Base-by-base conservation (phyloP, 1,284 basidiomycete genomes). In the Sphaerobolus stellatus region DNA sequence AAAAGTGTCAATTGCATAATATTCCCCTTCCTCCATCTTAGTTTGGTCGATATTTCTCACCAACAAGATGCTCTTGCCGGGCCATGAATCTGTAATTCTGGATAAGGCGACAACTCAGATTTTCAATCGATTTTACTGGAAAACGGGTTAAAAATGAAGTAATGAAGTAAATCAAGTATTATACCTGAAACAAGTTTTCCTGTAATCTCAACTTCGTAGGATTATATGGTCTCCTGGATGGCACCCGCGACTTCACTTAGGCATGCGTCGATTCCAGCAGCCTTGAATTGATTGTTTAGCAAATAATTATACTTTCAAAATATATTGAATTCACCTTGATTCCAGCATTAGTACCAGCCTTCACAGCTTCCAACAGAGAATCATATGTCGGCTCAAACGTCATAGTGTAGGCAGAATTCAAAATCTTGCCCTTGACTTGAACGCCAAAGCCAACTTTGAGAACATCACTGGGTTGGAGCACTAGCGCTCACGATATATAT, bases 1-100 rank as follows among this genome's bases (percentile, higher is more conserved):
- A 71, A 99, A 99, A 0, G 97, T 99, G 73, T 99, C 96, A 59
- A 99, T 97, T 11, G 96, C 96, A 69, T 94, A 99, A 71, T 98
- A 97, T 68, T 99, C 97, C 34, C 94, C 96, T 73, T 99, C 96
- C 69, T 98, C 97, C 96, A 99, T 99, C 75, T 93, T 96, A 18
- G 90, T 93, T 64, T 86, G 82, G 69, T 96, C 92, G 52, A 86
- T 81, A 58, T 91, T 93, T 71, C 89, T 91, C 41, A 98, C 92
- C 54, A 98, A 84, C 44, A 92, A 81, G 1, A 99, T 88, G 0
- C 89, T 92, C 74, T 99, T 98, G 20, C 83, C 78, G 31, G 65
- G 64, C 5, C 79, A 90, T 94, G 58, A 98, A 96, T 60, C 85
- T 83, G 69, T 96, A 95, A n/a, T 76, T 82, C 48, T 84, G 81